Percentiles rank a stretch among this genome's conserved stretches.
phyloP scores from a whole-genome alignment of 495 filamentous ascomycete genomes.

The Penicillium nucicola region DNA sequence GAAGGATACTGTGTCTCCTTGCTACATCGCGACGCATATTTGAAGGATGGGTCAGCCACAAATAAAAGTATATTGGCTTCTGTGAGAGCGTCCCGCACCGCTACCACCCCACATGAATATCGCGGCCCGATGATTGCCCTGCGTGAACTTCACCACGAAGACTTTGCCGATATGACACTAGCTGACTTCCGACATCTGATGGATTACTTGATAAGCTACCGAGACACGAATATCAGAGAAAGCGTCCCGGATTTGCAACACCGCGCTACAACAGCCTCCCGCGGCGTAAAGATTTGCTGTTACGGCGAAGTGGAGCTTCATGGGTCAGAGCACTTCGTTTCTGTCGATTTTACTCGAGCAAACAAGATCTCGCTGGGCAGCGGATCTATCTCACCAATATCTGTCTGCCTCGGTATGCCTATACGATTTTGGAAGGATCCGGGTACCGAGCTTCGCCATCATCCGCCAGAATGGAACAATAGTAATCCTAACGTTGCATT shows the following conservation, averaged over 20 bases:
- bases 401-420: background rate
- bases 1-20: too few species aligned
- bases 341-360: background rate
- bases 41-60: too few species aligned
- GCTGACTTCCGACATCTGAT: too few species aligned
- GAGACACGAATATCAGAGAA: background rate
- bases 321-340: constrained; percentile 1
- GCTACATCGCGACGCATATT: too few species aligned
- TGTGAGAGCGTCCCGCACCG: too few species aligned
- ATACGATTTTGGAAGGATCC: constrained; percentile 1
- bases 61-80: too few species aligned
- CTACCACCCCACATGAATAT: too few species aligned
- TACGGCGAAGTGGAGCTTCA: background rate
- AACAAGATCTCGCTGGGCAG: too few species aligned
- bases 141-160: too few species aligned
- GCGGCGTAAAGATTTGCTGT: constrained; percentile 2
- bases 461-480: background rate
- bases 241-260: background rate
- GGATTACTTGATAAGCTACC: background rate
- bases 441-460: background rate
- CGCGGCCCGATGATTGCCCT: too few species aligned
- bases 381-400: background rate
- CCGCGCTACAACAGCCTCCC: background rate
- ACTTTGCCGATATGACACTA: too few species aligned
- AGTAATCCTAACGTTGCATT: constrained; percentile 9